Conservation (phyloP, 345 rosid species). For the Populus simonii region DNA sequence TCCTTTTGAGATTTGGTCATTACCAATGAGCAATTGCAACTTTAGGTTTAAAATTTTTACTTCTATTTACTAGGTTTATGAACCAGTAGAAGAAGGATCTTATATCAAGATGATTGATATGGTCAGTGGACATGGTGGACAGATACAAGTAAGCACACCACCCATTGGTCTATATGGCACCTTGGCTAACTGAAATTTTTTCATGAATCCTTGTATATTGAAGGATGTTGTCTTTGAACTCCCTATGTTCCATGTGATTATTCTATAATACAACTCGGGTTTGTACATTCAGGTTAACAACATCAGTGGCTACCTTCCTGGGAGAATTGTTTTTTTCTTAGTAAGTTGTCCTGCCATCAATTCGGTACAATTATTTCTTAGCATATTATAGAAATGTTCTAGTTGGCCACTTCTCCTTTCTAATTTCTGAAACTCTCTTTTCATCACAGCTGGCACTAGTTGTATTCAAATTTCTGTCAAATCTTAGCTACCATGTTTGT, state of each 20-base stretch:
- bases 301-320: conserved; percentile 99
- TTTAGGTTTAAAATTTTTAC: conserved; percentile 10
- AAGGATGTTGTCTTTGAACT: background rate
- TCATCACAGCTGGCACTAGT: background rate
- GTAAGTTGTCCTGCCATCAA: conserved; percentile 39
- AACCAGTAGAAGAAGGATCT: conserved; percentile 98
- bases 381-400: conserved; percentile 2
- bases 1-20: conserved; percentile 6
- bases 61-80: conserved; percentile 69
- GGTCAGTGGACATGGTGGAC: conserved; percentile 97
- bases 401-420: background rate
- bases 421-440: background rate
- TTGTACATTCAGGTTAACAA: conserved; percentile 72
- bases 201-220: background rate
- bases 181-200: background rate
- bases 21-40: conserved; percentile 10
- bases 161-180: background rate
- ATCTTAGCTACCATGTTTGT: background rate
- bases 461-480: background rate
- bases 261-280: conserved; percentile 5
- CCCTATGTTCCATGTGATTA: background rate
- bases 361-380: background rate
- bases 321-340: conserved; percentile 97
- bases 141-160: conserved; percentile 64
- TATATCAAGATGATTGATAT: conserved; percentile 99